Base-by-base conservation (phyloP, 2,329 filamentous ascomycete species). In the Thielaviopsis musarum region DNA sequence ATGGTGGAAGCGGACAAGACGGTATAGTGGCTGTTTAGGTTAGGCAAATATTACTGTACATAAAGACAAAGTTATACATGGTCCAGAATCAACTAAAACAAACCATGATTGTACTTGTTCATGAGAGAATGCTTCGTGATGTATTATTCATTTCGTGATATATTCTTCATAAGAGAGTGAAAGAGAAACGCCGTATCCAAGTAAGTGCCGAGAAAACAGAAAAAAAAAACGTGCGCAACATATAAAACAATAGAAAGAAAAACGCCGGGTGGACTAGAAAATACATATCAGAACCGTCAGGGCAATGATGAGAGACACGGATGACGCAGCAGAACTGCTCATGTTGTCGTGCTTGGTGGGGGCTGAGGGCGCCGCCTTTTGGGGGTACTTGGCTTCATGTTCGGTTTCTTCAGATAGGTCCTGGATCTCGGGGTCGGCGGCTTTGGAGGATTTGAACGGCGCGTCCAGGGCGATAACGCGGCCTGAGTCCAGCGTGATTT, bases 201-300 rank as follows among this genome's bases (percentile, higher is more conserved):
- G 6, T 26, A 26, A 26, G 24, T 26, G 24, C 24, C 24, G 38
- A 45, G 28, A 56, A 51, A 34, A 9, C 9, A 54, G 30, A 45
- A 52, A 52, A 17, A 26, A 51, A 58, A 52, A 58, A n/a, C 10
- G 30, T 10, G 30, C 30, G 30, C 22, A 58, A 38, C n/a, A 30
- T 26, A 48, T 21, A 38, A 38, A 56, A 52, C 30, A 26, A 57
- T 21, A 38, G 55, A 13, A 48, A 38, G 17, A 41, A 10, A 55
- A 52, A 45, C 38, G 38, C 30, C 30, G 10, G 30, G 30, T 34
- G 30, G 7, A 30, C 55, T 48, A 61, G 56, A 59, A 59, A 26
- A 56, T 54, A 59, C 60, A 61, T 56, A 61, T 61, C 60, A 61
- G 17, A 21, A 54, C 60, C 24, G 60, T 59, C 57, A 61, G 48